These are phyloP conservation scores for Pleurotus tuber-regium DNA, from an alignment of 768 basidiomycete species.

Conservation along the genomic window DNA sequence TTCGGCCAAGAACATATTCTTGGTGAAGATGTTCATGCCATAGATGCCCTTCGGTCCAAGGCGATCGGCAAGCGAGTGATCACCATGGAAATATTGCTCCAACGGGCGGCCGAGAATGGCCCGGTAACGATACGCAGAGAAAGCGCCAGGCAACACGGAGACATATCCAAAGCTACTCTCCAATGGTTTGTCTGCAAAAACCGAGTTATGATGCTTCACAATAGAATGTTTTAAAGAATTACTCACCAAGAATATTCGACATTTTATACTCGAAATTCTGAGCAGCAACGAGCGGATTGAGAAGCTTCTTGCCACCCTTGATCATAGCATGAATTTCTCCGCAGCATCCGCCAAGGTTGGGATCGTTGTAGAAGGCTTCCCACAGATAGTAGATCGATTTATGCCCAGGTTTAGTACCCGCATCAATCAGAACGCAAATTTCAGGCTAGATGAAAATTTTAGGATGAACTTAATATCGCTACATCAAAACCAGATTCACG, in stretches of 20 bases:
- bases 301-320: conserved; percentile 83
- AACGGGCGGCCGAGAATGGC: conserved; percentile 88
- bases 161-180: conserved; percentile 96
- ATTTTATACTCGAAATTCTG: conserved; percentile 99
- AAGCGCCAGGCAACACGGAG: conserved; percentile 92
- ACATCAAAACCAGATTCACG: conserved; percentile 17
- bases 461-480: neutral
- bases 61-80: conserved; percentile 85
- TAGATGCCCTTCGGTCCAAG: conserved; percentile 91
- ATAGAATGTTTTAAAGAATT: neutral
- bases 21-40: conserved; percentile 96
- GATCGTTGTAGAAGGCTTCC: conserved; percentile 86
- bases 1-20: conserved; percentile 85
- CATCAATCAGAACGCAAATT: conserved; percentile 89
- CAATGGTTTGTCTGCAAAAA: conserved; percentile 72
- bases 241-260: conserved; percentile 87
- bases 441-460: conserved; percentile 58
- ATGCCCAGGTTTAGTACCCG: conserved; percentile 95
- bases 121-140: conserved; percentile 92
- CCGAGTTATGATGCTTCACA: neutral
- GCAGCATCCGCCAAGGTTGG: conserved; percentile 82
- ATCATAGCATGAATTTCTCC: conserved; percentile 98
- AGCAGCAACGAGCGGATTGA: conserved; percentile 91
- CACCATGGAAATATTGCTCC: conserved; percentile 84
- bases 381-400: conserved; percentile 95